Conservation (phyloP, 148 eudicot genomes). For the Pharnaceum exiguum region DNA sequence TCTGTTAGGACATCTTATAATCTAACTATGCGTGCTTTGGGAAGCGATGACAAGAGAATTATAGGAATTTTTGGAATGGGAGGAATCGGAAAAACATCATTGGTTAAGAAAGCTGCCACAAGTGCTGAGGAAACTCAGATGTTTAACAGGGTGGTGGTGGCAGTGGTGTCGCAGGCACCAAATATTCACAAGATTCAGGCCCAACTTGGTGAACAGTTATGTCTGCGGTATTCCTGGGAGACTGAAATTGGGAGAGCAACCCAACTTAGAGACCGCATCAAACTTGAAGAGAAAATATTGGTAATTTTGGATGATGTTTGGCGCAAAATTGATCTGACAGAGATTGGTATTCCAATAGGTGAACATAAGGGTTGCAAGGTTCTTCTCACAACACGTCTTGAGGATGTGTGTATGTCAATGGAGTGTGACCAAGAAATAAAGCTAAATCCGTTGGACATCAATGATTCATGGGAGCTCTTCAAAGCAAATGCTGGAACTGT, state of each 20-base stretch:
- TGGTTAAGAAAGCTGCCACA: constrained; percentile 3
- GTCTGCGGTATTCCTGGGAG: not conserved
- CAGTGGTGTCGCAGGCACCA: not conserved
- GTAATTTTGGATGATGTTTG: constrained; percentile 7
- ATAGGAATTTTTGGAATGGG: constrained; percentile 2
- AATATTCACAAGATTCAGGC: constrained; percentile 3
- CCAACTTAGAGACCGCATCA: not conserved
- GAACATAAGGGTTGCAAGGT: constrained; percentile 1
- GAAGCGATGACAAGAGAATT: not conserved
- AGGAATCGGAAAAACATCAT: constrained; percentile 7
- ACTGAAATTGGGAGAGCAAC: not conserved
- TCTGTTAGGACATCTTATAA: not conserved
- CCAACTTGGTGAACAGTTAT: constrained; percentile 5
- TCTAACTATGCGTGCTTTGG: not conserved
- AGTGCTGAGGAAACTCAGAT: not conserved
- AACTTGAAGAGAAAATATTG: not conserved
- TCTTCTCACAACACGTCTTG: not conserved
- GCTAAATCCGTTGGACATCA: not conserved
- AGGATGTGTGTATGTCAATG: not conserved
- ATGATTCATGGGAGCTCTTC: not conserved
- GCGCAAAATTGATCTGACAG: not conserved
- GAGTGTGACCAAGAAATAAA: not conserved
- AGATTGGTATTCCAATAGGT: not conserved
- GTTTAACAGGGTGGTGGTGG: not conserved
- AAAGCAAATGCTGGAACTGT: not conserved